phyloP scores from a whole-genome alignment of 1,139 yeast species.

The Hyphopichia burtonii region DNA sequence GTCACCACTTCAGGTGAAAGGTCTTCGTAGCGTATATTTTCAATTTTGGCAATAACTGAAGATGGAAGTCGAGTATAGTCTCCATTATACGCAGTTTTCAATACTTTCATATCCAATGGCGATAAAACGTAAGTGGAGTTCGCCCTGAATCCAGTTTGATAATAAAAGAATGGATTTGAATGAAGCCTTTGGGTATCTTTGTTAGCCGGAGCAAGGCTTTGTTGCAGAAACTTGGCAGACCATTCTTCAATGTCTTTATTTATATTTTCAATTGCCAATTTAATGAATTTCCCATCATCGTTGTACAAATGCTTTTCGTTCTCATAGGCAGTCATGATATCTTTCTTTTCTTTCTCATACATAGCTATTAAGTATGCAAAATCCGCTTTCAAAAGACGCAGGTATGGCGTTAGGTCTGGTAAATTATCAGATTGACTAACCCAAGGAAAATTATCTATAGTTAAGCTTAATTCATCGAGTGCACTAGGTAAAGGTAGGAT shows the following conservation, averaged over 20 bases:
- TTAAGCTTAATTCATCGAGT: constrained; percentile 26
- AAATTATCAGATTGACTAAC: constrained; percentile 13
- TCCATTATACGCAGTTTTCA: constrained; percentile 58
- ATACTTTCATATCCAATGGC: constrained; percentile 73
- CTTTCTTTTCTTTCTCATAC: constrained; percentile 55
- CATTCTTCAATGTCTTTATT: constrained; percentile 41
- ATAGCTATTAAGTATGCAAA: constrained; percentile 50
- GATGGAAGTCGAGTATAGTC: constrained; percentile 68
- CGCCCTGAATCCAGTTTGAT: constrained; percentile 73
- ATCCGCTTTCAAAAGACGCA: constrained; percentile 67
- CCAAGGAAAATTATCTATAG: constrained; percentile 32
- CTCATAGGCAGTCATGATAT: constrained; percentile 46
- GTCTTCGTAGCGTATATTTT: constrained; percentile 67
- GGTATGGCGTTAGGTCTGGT: constrained; percentile 30
- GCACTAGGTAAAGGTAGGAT: constrained; percentile 63
- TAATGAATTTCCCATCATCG: constrained; percentile 58
- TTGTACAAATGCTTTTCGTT: constrained; percentile 58
- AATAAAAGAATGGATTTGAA: constrained; percentile 29
- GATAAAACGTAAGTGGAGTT: constrained; percentile 67
- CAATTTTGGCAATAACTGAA: constrained; percentile 59
- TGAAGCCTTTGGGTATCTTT: not conserved
- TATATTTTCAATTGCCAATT: constrained; percentile 57
- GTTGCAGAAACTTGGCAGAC: constrained; percentile 20
- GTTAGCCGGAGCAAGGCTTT: not conserved
- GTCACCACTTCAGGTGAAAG: constrained; percentile 51